A percentile compares a stretch with the other conserved stretches of the same genome.
These are phyloP conservation scores for Colletotrichum eleusines DNA, from an alignment of 2,329 filamentous ascomycete species.

Conservation along the genomic window DNA sequence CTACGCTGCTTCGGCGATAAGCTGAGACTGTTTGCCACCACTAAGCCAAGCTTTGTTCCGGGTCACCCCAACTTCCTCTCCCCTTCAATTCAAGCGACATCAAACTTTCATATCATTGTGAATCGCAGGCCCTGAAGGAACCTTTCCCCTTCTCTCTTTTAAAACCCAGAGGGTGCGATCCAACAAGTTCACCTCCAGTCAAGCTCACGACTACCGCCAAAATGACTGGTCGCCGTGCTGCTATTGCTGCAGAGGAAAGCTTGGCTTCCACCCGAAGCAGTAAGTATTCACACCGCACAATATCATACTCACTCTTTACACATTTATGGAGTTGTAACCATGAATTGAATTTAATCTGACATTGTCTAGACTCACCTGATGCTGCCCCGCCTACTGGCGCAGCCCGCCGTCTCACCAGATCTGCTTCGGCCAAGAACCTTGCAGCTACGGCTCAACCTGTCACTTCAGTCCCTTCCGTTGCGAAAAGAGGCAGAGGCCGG, in stretches of 20 bases:
- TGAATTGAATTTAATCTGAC: background rate
- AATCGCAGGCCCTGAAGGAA: background rate
- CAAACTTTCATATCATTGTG: constrained; percentile 24
- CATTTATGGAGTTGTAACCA: background rate
- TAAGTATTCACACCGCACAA: constrained; percentile 7
- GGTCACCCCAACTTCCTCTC: constrained; percentile 30
- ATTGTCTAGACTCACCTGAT: constrained; percentile 20
- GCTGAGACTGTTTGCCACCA: constrained; percentile 39
- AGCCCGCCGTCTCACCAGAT: constrained; percentile 38
- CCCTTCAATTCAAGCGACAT: constrained; percentile 6
- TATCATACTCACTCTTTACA: too few species aligned
- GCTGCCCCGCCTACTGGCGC: background rate
- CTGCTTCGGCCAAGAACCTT: constrained; percentile 38
- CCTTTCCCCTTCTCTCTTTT: background rate
- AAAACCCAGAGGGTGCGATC: background rate
- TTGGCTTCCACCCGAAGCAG: constrained; percentile 31
- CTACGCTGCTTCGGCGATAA: constrained; percentile 28
- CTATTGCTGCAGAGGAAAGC: constrained; percentile 23
- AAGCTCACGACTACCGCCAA: background rate
- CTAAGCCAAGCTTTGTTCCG: constrained; percentile 37
- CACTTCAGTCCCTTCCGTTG: constrained; percentile 19
- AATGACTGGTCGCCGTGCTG: constrained; percentile 33
- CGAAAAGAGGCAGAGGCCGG: constrained; percentile 48
- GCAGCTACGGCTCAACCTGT: background rate
- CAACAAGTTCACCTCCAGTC: background rate